Conservation (phyloP, 768 basidiomycete genomes). For the Pulveroboletus sp. region DNA sequence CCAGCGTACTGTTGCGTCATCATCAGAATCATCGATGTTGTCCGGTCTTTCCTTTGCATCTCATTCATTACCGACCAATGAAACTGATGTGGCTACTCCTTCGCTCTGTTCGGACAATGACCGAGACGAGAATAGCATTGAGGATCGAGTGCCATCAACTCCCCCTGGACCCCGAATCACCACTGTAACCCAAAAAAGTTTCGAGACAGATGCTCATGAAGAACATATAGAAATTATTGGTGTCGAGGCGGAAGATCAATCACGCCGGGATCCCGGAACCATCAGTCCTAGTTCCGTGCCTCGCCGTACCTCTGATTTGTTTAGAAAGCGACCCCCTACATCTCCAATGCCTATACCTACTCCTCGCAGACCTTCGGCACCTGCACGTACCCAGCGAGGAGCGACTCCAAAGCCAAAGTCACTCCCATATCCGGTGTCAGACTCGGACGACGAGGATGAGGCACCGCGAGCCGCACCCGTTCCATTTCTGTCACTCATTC, state of each 20-base stretch:
- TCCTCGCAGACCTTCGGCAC: slow-evolving; percentile 55
- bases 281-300: slow-evolving; percentile 9
- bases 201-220: not conserved
- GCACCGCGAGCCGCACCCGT: slow-evolving; percentile 3
- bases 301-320: slow-evolving; percentile 34
- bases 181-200: not conserved
- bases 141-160: slow-evolving; percentile 44
- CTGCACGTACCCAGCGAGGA: slow-evolving; percentile 41
- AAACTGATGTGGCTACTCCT: slow-evolving; percentile 51
- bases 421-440: slow-evolving; percentile 11
- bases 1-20: slow-evolving; percentile 3
- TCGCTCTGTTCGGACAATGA: slow-evolving; percentile 75
- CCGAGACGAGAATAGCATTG: slow-evolving; percentile 42
- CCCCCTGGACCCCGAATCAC: slow-evolving; percentile 41
- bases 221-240: slow-evolving; percentile 32
- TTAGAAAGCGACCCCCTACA: slow-evolving; percentile 56
- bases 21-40: slow-evolving; percentile 24
- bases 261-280: slow-evolving; percentile 5
- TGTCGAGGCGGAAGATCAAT: slow-evolving; percentile 32
- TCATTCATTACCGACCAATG: slow-evolving; percentile 31
- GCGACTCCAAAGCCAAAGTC: slow-evolving; percentile 28
- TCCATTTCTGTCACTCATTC: slow-evolving; percentile 25
- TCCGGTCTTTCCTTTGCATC: slow-evolving; percentile 18
- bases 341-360: slow-evolving; percentile 56
- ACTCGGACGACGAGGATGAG: slow-evolving; percentile 26